Base-by-base conservation (phyloP, 78 protist species). In the Polysphondylium violaceum region DNA sequence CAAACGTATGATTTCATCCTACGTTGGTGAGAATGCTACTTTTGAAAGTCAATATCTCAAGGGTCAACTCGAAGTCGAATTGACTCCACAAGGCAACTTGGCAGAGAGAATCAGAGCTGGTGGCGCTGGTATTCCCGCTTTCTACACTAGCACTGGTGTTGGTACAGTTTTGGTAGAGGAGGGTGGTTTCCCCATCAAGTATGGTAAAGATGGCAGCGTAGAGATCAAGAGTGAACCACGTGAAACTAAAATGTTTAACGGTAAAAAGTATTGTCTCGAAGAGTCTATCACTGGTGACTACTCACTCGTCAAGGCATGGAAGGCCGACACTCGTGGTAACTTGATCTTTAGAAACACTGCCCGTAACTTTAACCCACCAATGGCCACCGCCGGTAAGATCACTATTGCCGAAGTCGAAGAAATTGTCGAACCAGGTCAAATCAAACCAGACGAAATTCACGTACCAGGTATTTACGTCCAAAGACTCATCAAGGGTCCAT, bases 111-210 rank as follows among this genome's bases (percentile, higher is more conserved):
- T 97, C n/a, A 86, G 99, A 7, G 98, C 99, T 2, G 99, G 98
- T 35, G 99, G 99, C 51, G 99, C 99, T 2, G 99, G 99, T 56
- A 96, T 98, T 23, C 99, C 99, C 0, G 99, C 99, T 8, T 98
- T 98, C 63, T 98, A 87, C 95, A 98, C 99, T 3, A 92, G 94
- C 11, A 97, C 99, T 1, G 99, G 94, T n/a, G 90, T 51, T 31
- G 99, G 99, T 0, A 98, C 99, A 2, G 76, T 83, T 3, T 75
- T 93, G 69, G 88, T 95, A 29, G 97, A 98, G 44, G 86, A 91
- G 65, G 98, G 99, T 47, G 97, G 97, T 2, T 94, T 96, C 76
- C 97, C 98, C 16, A 97, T 95, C 64, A 97, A 95, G 69, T 97
- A 87, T 95, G 86, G 78, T 25, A 6, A 6, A 5, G 98, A 95